Conservation (phyloP, 257 asterid genomes). For the Fraxinus anomala region DNA sequence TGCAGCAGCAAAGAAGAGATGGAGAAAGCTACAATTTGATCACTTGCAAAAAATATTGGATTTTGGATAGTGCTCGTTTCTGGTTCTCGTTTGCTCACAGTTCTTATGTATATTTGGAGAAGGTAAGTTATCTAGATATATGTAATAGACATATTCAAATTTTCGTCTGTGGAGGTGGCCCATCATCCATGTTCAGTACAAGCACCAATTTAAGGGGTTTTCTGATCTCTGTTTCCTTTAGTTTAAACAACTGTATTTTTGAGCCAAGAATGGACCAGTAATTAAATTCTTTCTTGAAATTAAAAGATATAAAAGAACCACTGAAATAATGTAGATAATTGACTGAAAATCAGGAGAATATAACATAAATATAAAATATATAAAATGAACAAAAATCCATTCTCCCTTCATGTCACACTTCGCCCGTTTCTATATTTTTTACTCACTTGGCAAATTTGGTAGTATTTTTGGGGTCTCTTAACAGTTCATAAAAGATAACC, state of each 20-base stretch:
- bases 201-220: neutral
- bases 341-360: neutral
- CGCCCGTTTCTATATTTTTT: constrained; percentile 16
- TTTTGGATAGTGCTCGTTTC: constrained; percentile 16
- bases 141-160: neutral
- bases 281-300: neutral
- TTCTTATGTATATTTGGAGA: constrained; percentile 35
- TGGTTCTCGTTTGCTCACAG: neutral
- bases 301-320: neutral
- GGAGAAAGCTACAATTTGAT: constrained; percentile 10
- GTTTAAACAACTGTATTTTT: neutral
- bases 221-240: neutral
- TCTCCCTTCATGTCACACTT: constrained; percentile 25
- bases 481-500: constrained; percentile 16
- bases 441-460: constrained; percentile 27
- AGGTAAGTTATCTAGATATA: neutral
- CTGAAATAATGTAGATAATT: neutral
- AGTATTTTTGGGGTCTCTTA: neutral
- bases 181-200: neutral
- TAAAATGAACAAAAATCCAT: constrained; percentile 6
- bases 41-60: neutral
- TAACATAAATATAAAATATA: no score
- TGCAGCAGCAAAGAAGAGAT: neutral
- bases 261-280: neutral
- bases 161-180: neutral